Evolutionary conservation across 148 eudicot genomes (phyloP).

Genomic region (Mesembryanthemum crystallinum): DNA sequence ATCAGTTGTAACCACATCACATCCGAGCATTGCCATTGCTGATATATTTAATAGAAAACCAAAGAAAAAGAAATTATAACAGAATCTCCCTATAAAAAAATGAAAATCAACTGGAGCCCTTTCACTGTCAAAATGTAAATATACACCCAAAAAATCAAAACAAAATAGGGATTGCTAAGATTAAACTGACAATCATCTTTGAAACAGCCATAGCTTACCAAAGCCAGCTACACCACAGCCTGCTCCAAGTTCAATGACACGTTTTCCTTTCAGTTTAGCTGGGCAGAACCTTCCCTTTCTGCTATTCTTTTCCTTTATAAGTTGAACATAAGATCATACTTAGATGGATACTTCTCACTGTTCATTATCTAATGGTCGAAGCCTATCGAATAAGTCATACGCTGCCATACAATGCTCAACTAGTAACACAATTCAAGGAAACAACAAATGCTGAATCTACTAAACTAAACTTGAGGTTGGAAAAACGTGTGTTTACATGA

Average conservation of each 20-base stretch:
- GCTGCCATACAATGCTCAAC: not conserved
- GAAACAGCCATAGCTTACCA: slow-evolving; percentile 44
- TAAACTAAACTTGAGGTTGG: too few relatives aligned
- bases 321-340: not conserved
- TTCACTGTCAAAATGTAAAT: not conserved
- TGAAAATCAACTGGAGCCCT: not conserved
- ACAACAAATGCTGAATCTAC: too few relatives aligned
- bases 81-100: not conserved
- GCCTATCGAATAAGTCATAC: not conserved
- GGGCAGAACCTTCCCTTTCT: slow-evolving; percentile 87
- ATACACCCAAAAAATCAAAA: not conserved
- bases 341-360: not conserved
- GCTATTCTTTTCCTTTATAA: slow-evolving; percentile 68
- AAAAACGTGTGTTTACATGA: too few relatives aligned
- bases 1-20: slow-evolving; percentile 83
- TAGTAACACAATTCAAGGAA: not conserved
- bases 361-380: not conserved
- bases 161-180: not conserved
- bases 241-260: slow-evolving; percentile 93
- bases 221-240: slow-evolving; percentile 99
- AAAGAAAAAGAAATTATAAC: not conserved
- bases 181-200: not conserved
- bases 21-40: slow-evolving; percentile 95
- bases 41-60: not conserved
- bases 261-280: slow-evolving; percentile 84